Base-by-base conservation (phyloP, 768 basidiomycete genomes). In the Imleria badia region DNA sequence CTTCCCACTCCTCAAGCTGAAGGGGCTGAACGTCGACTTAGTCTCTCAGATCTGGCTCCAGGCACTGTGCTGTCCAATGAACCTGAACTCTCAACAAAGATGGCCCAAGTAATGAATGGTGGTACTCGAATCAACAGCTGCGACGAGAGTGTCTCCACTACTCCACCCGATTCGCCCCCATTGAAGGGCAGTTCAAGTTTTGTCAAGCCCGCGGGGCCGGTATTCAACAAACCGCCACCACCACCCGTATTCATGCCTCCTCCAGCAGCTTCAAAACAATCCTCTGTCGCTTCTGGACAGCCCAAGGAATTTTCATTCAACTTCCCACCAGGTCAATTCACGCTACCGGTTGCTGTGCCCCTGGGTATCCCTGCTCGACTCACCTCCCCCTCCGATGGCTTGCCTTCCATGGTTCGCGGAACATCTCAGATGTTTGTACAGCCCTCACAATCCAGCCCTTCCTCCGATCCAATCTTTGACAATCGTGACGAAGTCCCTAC, bases 11-110 rank as follows among this genome's bases (percentile, higher is more conserved):
- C 19, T 29, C 54, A 29, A 22, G 34, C n/a, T 39, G 51, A 58
- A 45, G 55, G 52, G 42, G 57, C 36, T 13, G 64, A 72, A 30
- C 70, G 71, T 31, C 78, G 78, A 33, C 69, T 86, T 45, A 84
- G 85, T 61, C 55, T 88, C 23, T 83, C 83, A 9, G 87, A 89
- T 54, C 73, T 88, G n/a, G 77, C 76, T 56, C 72, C 75, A 66
- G 71, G 58, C 71, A 74, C 36, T 64, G 74, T 42, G 70, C 56
- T 36, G 12, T 20, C 2, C 3, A 40, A 39, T 19, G 45, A 57
- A 15, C 33, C 46, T 9, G 66, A 61, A 59, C 64, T 45, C 54
- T 66, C 48, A 59, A 49, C 46, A 60, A 56, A 68, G 70, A 50
- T 52, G 51, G 41, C 15, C 23, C 51, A 38, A 15, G 19, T n/a